Evolutionary conservation across 768 basidiomycete species (phyloP).

Genomic region (Xerocomellus amylosporus): DNA sequence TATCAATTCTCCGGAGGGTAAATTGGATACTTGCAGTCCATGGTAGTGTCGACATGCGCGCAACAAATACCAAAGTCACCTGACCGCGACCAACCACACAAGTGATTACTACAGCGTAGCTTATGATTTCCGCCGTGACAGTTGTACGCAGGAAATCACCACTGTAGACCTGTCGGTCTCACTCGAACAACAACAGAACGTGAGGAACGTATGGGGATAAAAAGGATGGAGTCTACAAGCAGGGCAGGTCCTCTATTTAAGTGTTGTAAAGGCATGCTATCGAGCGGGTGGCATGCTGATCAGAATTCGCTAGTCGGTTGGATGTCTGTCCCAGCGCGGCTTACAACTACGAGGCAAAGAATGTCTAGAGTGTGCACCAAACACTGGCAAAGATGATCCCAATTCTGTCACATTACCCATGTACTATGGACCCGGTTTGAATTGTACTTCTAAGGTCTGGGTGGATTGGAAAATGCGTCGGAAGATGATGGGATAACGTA

Average conservation of each 20-base stretch:
- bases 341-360: no score
- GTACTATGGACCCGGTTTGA: slow-evolving; percentile 62
- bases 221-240: no score
- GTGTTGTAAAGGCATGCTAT: no score
- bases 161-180: no score
- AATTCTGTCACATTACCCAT: slow-evolving; percentile 47
- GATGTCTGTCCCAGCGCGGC: no score
- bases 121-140: slow-evolving; percentile 48
- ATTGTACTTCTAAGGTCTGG: no score
- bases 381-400: slow-evolving; percentile 45
- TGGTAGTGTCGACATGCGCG: slow-evolving; percentile 57
- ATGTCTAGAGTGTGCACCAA: slow-evolving; percentile 41
- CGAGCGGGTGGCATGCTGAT: no score
- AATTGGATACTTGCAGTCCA: slow-evolving; percentile 57
- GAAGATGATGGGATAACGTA: slow-evolving; percentile 56
- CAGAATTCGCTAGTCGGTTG: no score
- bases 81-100: slow-evolving; percentile 3
- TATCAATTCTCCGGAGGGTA: no score
- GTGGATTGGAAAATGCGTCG: slow-evolving; percentile 49
- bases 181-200: no score
- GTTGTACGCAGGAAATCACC: slow-evolving; percentile 49
- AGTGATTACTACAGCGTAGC: slow-evolving; percentile 44
- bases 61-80: slow-evolving; percentile 48
- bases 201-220: no score
- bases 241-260: no score